These are phyloP conservation scores for Entonaema liquescens DNA, from an alignment of 495 filamentous ascomycete genomes.

Conservation along the genomic window DNA sequence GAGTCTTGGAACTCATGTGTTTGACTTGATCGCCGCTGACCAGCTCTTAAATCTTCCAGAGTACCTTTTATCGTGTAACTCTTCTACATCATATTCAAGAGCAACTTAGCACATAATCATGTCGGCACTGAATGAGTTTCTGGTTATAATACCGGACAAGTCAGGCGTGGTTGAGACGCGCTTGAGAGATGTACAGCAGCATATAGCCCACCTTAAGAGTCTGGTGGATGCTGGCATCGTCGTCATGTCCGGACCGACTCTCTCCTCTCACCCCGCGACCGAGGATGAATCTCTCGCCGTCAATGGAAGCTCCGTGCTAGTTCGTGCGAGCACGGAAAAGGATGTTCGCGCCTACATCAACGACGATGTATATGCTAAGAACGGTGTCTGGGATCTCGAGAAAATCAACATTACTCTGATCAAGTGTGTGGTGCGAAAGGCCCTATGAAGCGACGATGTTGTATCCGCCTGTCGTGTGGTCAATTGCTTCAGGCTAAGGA, in stretches of 20 bases:
- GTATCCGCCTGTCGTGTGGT: neutral
- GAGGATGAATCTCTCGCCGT: conserved; percentile 18
- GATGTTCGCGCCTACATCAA: conserved; percentile 25
- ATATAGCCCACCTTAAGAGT: conserved; percentile 29
- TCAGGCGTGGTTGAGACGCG: conserved; percentile 20
- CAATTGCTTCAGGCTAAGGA: neutral
- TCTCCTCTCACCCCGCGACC: conserved; percentile 21
- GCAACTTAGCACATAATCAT: conserved; percentile 1
- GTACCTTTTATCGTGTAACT: neutral
- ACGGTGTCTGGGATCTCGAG: conserved; percentile 38
- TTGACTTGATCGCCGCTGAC: neutral
- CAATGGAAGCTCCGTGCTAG: conserved; percentile 31
- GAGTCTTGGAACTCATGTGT: neutral
- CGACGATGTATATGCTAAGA: conserved; percentile 30
- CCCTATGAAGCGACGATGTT: conserved; percentile 14
- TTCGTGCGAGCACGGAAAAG: conserved; percentile 20
- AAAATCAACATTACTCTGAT: conserved; percentile 22
- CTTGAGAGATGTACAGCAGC: conserved; percentile 15
- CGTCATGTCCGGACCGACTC: conserved; percentile 35
- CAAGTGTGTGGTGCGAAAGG: conserved; percentile 34
- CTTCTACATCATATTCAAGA: neutral
- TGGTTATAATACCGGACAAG: conserved; percentile 34
- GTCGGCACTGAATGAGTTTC: conserved; percentile 38
- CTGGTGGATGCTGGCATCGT: conserved; percentile 28
- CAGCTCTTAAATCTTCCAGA: neutral